Percentiles rank a stretch among this genome's conserved stretches.
Evolutionary conservation across 2,329 filamentous ascomycete species (phyloP).

Genomic region (Stachybotrys echinatus): DNA sequence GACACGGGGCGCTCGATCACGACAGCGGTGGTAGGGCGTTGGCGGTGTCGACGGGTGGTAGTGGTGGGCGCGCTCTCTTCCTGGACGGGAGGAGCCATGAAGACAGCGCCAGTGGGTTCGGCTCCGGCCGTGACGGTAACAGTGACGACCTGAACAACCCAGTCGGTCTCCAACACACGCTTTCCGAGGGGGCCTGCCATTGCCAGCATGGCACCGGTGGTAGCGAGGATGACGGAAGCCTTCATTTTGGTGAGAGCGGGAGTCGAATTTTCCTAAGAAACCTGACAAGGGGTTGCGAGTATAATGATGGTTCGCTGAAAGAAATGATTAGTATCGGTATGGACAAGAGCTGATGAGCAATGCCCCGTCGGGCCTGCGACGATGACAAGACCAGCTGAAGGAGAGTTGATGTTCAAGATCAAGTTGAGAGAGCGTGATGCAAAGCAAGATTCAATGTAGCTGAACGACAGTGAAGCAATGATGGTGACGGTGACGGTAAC

Average conservation of each 20-base stretch:
- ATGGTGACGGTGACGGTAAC: not conserved
- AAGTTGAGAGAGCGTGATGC: not conserved
- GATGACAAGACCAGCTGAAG: not conserved
- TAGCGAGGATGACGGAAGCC: conserved; percentile 39
- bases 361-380: not conserved
- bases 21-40: not conserved
- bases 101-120: conserved; percentile 15
- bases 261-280: conserved; percentile 1
- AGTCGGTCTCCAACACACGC: conserved; percentile 33
- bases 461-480: not conserved
- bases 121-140: conserved; percentile 34
- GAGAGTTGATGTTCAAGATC: too few relatives aligned
- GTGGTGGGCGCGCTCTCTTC: conserved; percentile 8
- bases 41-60: conserved; percentile 8
- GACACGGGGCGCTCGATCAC: conserved; percentile 9
- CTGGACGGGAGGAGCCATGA: conserved; percentile 14
- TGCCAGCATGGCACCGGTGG: conserved; percentile 40
- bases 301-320: not conserved
- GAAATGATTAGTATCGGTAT: not conserved
- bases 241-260: conserved; percentile 38
- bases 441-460: not conserved
- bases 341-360: not conserved
- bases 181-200: conserved; percentile 37
- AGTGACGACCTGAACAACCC: conserved; percentile 35
- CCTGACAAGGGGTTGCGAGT: not conserved